These are phyloP conservation scores for Ceratocystis variospora DNA, from an alignment of 2,329 filamentous ascomycete species.

Conservation along the genomic window DNA sequence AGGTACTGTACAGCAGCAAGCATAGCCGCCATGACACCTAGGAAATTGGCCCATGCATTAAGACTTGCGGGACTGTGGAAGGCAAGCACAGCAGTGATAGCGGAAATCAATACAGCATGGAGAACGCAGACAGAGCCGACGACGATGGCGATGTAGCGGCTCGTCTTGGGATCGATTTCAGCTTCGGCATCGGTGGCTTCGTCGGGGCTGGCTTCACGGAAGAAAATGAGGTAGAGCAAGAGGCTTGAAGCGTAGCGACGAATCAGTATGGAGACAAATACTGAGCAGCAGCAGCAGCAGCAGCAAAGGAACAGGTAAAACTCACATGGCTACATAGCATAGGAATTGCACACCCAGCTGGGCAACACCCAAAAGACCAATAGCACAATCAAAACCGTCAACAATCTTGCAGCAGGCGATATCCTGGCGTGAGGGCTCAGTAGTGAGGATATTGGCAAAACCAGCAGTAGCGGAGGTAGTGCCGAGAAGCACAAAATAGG, in stretches of 20 bases:
- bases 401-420: slow-evolving; percentile 77
- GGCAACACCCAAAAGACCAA: slow-evolving; percentile 72
- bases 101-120: slow-evolving; percentile 57
- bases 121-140: slow-evolving; percentile 60
- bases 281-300: too few relatives aligned
- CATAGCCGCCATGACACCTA: slow-evolving; percentile 64
- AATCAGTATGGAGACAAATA: background rate
- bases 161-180: slow-evolving; percentile 41
- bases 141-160: slow-evolving; percentile 63
- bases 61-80: slow-evolving; percentile 49
- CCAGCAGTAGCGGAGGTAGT: slow-evolving; percentile 77
- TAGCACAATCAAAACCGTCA: slow-evolving; percentile 67
- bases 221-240: slow-evolving; percentile 88
- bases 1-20: slow-evolving; percentile 84
- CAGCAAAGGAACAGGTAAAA: slow-evolving; percentile 18
- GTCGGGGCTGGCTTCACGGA: slow-evolving; percentile 46
- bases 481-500: slow-evolving; percentile 89
- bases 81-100: slow-evolving; percentile 55
- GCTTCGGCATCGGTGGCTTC: slow-evolving; percentile 33
- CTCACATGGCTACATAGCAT: slow-evolving; percentile 84
- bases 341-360: slow-evolving; percentile 88
- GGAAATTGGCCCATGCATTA: slow-evolving; percentile 66
- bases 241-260: slow-evolving; percentile 42
- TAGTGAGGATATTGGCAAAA: slow-evolving; percentile 81
- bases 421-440: slow-evolving; percentile 70